Percentiles rank a stretch among this genome's conserved stretches.
Evolutionary conservation across 2,329 filamentous ascomycete species (phyloP).

Genomic region (Escovopsis sp.): DNA sequence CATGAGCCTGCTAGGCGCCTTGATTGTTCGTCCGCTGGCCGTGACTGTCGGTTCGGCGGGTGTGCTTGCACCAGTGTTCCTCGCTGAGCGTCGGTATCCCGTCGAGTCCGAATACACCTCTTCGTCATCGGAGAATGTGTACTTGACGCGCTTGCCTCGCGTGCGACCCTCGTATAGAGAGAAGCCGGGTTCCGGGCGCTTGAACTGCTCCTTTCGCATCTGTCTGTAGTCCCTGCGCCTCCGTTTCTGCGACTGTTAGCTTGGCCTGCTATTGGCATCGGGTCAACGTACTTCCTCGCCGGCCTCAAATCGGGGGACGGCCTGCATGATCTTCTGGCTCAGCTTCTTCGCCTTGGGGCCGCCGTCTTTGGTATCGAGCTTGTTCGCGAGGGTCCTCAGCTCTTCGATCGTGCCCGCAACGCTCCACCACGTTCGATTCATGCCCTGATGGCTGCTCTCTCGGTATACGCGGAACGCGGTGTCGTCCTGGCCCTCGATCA

Average conservation of each 20-base stretch:
- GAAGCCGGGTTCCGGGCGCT: slow-evolving; percentile 73
- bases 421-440: slow-evolving; percentile 76
- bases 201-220: slow-evolving; percentile 72
- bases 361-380: slow-evolving; percentile 60
- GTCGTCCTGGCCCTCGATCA: slow-evolving; percentile 88
- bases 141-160: slow-evolving; percentile 87
- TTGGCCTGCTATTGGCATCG: neutral
- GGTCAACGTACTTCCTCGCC: slow-evolving; percentile 57
- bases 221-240: slow-evolving; percentile 84
- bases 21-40: slow-evolving; percentile 74
- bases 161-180: slow-evolving; percentile 89
- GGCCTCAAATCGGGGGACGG: slow-evolving; percentile 80
- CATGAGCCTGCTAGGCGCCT: slow-evolving; percentile 49
- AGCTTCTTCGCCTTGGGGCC: slow-evolving; percentile 68
- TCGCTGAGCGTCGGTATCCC: slow-evolving; percentile 46
- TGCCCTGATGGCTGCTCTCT: slow-evolving; percentile 70
- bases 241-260: slow-evolving; percentile 51
- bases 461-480: slow-evolving; percentile 88
- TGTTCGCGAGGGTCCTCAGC: slow-evolving; percentile 57
- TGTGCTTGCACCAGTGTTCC: slow-evolving; percentile 60
- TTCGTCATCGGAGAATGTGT: slow-evolving; percentile 87
- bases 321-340: slow-evolving; percentile 59
- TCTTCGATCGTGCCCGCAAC: slow-evolving; percentile 86
- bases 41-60: slow-evolving; percentile 60
- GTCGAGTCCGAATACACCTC: slow-evolving; percentile 54